Base-by-base conservation (phyloP, 2,329 filamentous ascomycete genomes). In the Sporothrix euskadiensis region DNA sequence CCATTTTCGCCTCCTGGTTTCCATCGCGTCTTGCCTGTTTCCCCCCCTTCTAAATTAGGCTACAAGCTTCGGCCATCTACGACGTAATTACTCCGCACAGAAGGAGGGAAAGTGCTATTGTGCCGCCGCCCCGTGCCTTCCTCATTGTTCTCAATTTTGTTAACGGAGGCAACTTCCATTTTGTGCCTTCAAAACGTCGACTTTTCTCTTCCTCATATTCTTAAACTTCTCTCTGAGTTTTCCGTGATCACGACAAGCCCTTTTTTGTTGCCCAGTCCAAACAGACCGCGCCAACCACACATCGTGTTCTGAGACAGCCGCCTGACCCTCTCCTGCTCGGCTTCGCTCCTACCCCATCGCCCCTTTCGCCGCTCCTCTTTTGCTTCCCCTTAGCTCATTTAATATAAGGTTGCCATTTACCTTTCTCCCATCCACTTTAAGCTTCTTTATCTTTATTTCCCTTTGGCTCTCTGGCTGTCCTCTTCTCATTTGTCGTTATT, bases 401-500 rank as follows among this genome's bases (percentile, higher is more conserved):
- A 30, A 59, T 32, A 71, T 57, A 70, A 71, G 54, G 54, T 71
- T 71, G 22, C 56, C 57, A 26, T 71, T 49, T 5, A n/a, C n/a
- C 39, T 14, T 30, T 35, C 2, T 9, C 52, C 30, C 39, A n/a
- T 14, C 68, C 35, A 30, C 52, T 57, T 70, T 71, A 49, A 61
- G 56, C 69, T 63, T 71, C 69, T 71, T 71, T 63, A n/a, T 71
- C 69, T 71, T 71, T 63, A n/a, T 47, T 49, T 61, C 59, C 22
- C 41, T 61, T 59, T 44, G n/a, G 12, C 61, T 39, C 30, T 44
- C 39, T 47, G 44, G 4, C 14, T 49, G 10, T 14, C 14, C 14
- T 49, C 14, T 49, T 49, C 44, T 49, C 54, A 16, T 63, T 32
- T 41, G 6, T 39, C 19, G 41, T 39, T 3, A 5, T 41, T 41